Evolutionary conservation across 192 early-diverging fungal genomes (phyloP).

Genomic region (Geranomyces variabilis): DNA sequence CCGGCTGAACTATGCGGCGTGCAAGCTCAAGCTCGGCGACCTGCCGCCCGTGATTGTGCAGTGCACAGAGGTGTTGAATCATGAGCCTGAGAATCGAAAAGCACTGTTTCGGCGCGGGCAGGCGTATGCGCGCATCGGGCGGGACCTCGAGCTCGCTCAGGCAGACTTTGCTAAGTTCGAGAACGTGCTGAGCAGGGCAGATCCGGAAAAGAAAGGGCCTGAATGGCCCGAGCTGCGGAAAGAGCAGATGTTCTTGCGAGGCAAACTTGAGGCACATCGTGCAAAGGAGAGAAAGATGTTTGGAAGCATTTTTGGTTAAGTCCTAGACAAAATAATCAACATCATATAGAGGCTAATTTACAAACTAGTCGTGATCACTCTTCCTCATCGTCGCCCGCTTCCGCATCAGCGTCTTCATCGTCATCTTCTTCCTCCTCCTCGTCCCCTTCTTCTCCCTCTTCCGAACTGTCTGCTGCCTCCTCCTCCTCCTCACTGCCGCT

Average conservation of each 20-base stretch:
- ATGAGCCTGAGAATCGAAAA: conserved; percentile 49
- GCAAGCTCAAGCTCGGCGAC: conserved; percentile 57
- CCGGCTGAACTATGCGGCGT: conserved; percentile 58
- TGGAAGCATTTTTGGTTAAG: conserved; percentile 43
- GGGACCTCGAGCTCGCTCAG: conserved; percentile 59
- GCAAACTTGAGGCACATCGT: conserved; percentile 38
- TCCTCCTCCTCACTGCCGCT: neutral
- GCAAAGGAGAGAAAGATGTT: conserved; percentile 56
- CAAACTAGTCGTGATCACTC: neutral
- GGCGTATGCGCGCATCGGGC: conserved; percentile 49
- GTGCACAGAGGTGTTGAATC: conserved; percentile 52
- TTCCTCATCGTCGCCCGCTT: neutral
- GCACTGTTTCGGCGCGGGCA: conserved; percentile 58
- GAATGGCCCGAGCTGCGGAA: conserved; percentile 48
- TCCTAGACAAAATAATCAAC: too few species aligned
- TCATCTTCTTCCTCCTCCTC: neutral
- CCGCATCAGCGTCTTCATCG: neutral
- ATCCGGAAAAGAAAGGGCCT: conserved; percentile 14
- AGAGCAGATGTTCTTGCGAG: conserved; percentile 41
- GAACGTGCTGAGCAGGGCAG: conserved; percentile 22
- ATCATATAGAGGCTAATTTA: neutral
- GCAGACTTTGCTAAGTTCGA: conserved; percentile 41
- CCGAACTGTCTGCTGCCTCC: neutral
- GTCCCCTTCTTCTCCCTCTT: neutral
- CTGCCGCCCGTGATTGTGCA: conserved; percentile 45